Evolutionary conservation across 192 early-diverging fungal genomes (phyloP).

Genomic region (Entrophospora sp.): DNA sequence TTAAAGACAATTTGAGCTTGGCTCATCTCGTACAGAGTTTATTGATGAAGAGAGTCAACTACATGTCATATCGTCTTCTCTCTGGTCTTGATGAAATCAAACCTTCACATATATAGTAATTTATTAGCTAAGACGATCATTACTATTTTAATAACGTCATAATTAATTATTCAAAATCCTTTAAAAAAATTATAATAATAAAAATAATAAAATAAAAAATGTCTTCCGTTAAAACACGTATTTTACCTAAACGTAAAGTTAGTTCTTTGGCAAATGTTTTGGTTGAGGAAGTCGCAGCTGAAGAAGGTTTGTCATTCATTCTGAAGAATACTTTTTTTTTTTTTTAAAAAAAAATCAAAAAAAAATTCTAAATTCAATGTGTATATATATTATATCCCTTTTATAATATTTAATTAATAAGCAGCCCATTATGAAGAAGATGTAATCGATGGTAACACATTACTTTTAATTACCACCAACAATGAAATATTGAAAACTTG

Average conservation of each 20-base stretch:
- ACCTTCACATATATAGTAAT: no score
- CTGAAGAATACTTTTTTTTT: not conserved
- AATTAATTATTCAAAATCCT: no score
- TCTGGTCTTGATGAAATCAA: no score
- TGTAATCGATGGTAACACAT: not conserved
- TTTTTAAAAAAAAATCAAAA: not conserved
- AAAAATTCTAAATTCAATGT: not conserved
- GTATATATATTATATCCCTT: not conserved
- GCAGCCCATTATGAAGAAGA: no score
- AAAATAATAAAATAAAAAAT: no score
- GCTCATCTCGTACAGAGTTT: no score
- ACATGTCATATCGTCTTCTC: no score
- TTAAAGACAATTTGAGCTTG: no score
- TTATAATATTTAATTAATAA: not conserved
- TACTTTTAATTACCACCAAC: not conserved
- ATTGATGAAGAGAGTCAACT: no score
- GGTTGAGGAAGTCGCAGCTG: not conserved
- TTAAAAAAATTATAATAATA: no score
- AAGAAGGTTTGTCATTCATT: not conserved
- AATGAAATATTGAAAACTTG: not conserved
- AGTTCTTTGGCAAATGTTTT: slow-evolving; percentile 4
- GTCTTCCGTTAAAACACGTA: not conserved
- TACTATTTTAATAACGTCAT: no score
- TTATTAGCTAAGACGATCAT: no score
- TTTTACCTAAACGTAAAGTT: slow-evolving; percentile 4